Conservation (phyloP, 257 asterid species). For the Primulina eburnea region DNA sequence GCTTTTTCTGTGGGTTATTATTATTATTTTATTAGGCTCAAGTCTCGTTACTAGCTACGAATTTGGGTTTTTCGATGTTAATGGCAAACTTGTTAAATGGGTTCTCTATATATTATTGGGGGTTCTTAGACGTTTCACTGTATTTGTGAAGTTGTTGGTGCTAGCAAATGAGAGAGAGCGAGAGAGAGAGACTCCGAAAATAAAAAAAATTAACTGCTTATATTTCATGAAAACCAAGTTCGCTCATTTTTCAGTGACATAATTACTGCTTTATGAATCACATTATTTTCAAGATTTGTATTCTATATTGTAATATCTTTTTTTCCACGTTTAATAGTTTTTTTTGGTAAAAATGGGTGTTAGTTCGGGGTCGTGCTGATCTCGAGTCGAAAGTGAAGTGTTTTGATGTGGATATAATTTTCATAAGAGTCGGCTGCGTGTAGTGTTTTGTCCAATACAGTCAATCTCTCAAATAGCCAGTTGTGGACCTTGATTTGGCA, state of each 20-base stretch:
- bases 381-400: neutral
- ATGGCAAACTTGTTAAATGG: conserved; percentile 25
- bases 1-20: neutral
- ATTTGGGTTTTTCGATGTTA: neutral
- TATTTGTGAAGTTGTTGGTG: neutral
- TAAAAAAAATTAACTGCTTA: too few species aligned
- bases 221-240: too few species aligned
- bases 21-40: neutral
- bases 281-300: too few species aligned
- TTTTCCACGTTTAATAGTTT: too few species aligned
- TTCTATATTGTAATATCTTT: too few species aligned
- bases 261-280: too few species aligned
- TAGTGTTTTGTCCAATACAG: neutral
- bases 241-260: too few species aligned
- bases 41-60: neutral
- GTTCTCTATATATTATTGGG: neutral
- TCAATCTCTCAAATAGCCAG: neutral
- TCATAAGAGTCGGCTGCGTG: neutral
- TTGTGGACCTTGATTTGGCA: neutral
- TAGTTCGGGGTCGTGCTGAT: too few species aligned
- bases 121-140: conserved; percentile 8
- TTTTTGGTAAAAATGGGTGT: too few species aligned
- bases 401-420: neutral
- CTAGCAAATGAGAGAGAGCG: neutral
- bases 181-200: too few species aligned